phyloP scores from a whole-genome alignment of 2,329 filamentous ascomycete genomes.

The Berkeleyomyces basicola region DNA sequence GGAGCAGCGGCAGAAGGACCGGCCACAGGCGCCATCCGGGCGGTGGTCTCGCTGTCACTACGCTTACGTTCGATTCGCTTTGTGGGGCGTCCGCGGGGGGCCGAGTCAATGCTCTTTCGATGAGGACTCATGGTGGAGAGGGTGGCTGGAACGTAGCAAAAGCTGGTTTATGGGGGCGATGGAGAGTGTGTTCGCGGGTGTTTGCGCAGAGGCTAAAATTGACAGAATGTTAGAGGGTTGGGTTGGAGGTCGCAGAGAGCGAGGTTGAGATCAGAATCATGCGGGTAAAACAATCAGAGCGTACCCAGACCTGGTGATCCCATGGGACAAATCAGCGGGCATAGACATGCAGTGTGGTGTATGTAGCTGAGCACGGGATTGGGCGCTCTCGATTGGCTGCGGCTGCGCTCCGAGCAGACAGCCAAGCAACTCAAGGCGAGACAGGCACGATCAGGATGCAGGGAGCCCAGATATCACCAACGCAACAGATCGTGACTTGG shows the following conservation, averaged over 20 bases:
- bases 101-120: slow-evolving; percentile 7
- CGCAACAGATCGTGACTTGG: background rate
- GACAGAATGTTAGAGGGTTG: background rate
- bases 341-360: background rate
- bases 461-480: background rate
- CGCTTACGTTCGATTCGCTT: background rate
- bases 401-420: background rate
- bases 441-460: background rate
- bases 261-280: background rate
- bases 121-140: slow-evolving; percentile 4
- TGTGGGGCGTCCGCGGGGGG: background rate
- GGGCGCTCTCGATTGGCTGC: background rate
- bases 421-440: background rate
- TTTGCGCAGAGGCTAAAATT: background rate
- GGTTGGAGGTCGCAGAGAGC: background rate
- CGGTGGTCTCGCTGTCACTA: background rate
- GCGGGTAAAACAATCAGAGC: background rate
- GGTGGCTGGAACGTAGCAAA: background rate
- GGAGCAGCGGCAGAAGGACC: background rate
- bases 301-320: background rate
- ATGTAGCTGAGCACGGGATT: background rate
- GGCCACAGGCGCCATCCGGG: background rate
- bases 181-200: background rate
- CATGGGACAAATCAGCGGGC: background rate
- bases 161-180: background rate